Evolutionary conservation across 768 basidiomycete species (phyloP), one percentile per base, ranked within the genome.

Genomic region (Macrolepiota albuminosa): DNA sequence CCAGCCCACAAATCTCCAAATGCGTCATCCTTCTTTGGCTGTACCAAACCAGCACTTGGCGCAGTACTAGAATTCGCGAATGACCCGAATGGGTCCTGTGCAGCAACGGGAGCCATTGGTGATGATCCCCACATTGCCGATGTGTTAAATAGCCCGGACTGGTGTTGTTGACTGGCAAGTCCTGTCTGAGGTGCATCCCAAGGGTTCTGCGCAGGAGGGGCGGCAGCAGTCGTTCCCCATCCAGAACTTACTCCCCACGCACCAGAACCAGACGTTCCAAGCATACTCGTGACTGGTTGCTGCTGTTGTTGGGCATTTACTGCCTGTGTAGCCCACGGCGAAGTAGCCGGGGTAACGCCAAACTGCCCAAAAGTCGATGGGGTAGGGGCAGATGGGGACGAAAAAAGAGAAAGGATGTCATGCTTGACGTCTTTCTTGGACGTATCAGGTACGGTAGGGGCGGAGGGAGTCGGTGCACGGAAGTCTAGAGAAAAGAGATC

Each of bases 401-500:
- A 84, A 71, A 91, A 94, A 45, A 95, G 80, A 0, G 91, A 91
- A 18, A 95, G 77, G 63, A 95, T 95, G 64, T 95, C 89, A 57
- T 91, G 82, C 65, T 93, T 95, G 48, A 87, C 81, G 66, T 91
- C 88, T 68, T 90, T 91, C 70, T 79, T 81, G 0, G 80, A 76
- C 47, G 69, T 71, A 16, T 74, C 67, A 6, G 71, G 62, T 0
- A 75, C 57, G 1, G 71, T 56, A 59, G 68, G 65, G n/a, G 67
- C 58, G 9, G 63, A 33, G 8, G 76, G 47, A 6, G 76, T 53
- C 31, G 89, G 85, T 1, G 85, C 77, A 64, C 89, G 88, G 72
- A 95, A 96, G 71, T 95, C 93, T 57, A 95, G 85, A 31, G 87
- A 84, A 70, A 95, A 95, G 8, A 96, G 75, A 66, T 91, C 89